phyloP scores from a whole-genome alignment of 306 rosid genomes.

The Cicer cuneatum region DNA sequence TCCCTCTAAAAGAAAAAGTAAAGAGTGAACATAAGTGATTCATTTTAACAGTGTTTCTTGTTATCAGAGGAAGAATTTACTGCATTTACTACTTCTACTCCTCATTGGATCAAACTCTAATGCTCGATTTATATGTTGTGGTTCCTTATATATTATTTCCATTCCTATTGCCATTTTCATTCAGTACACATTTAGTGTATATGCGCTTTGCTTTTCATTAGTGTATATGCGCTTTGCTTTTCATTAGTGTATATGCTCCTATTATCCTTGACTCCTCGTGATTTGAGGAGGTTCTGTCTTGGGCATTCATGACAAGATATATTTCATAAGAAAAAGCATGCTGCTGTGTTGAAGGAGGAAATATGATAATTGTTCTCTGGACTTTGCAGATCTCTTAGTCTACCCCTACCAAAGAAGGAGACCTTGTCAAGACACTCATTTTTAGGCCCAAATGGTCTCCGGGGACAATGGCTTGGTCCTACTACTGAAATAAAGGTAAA shows the following conservation, averaged over 20 bases:
- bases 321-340: slow-evolving; percentile 5
- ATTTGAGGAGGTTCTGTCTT: slow-evolving; percentile 36
- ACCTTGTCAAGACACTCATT: slow-evolving; percentile 95
- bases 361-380: slow-evolving; percentile 39
- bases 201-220: neutral
- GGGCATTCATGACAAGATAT: slow-evolving; percentile 26
- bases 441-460: slow-evolving; percentile 95
- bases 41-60: slow-evolving; percentile 9
- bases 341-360: slow-evolving; percentile 17
- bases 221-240: slow-evolving; percentile 25
- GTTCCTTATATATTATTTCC: slow-evolving; percentile 29
- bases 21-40: slow-evolving; percentile 19
- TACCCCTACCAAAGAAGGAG: slow-evolving; percentile 79
- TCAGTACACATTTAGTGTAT: slow-evolving; percentile 33
- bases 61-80: slow-evolving; percentile 10
- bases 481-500: slow-evolving; percentile 74
- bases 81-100: slow-evolving; percentile 13
- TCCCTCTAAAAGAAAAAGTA: slow-evolving; percentile 12
- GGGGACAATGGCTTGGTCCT: slow-evolving; percentile 91
- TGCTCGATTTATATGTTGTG: slow-evolving; percentile 32
- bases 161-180: slow-evolving; percentile 25
- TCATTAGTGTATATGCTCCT: slow-evolving; percentile 21
- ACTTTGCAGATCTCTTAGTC: slow-evolving; percentile 70
- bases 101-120: slow-evolving; percentile 20
- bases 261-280: slow-evolving; percentile 14